Conservation (phyloP, 371 early-diverging fungal genomes). For the Rhizomucor miehei region DNA sequence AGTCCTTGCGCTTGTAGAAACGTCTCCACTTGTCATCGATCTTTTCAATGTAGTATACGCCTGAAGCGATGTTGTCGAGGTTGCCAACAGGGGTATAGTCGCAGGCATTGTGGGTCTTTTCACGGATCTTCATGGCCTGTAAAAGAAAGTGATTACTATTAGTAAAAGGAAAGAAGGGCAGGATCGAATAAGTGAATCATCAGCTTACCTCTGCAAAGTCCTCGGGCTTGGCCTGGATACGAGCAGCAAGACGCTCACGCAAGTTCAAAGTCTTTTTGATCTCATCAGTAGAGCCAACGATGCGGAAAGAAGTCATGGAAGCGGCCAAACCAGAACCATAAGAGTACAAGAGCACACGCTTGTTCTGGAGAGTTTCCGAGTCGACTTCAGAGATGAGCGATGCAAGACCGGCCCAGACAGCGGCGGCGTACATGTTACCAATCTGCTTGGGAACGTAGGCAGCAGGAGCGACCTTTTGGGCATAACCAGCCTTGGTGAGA, state of each 20-base stretch:
- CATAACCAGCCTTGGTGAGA: slow-evolving; percentile 69
- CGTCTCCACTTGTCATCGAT: slow-evolving; percentile 94
- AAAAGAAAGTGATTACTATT: not conserved
- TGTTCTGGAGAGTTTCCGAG: slow-evolving; percentile 67
- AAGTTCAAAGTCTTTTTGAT: slow-evolving; percentile 69
- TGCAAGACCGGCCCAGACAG: slow-evolving; percentile 87
- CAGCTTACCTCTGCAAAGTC: slow-evolving; percentile 66
- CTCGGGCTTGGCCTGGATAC: slow-evolving; percentile 73
- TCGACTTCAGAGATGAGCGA: slow-evolving; percentile 79
- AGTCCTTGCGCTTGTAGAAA: slow-evolving; percentile 70
- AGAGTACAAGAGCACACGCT: slow-evolving; percentile 90
- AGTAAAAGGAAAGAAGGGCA: too few relatives aligned
- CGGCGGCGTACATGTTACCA: slow-evolving; percentile 97
- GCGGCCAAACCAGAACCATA: slow-evolving; percentile 97
- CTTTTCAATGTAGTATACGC: slow-evolving; percentile 82
- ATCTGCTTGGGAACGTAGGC: slow-evolving; percentile 84
- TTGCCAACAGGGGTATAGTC: slow-evolving; percentile 77
- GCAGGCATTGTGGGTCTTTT: slow-evolving; percentile 79
- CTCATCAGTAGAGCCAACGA: slow-evolving; percentile 59
- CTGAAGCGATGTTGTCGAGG: slow-evolving; percentile 52
- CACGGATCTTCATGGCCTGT: slow-evolving; percentile 80
- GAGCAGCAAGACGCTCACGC: slow-evolving; percentile 66
- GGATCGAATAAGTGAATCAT: too few relatives aligned
- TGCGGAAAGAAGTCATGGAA: slow-evolving; percentile 90
- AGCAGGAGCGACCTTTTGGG: slow-evolving; percentile 78